Conservation (phyloP, 805 yeast genomes). For the Nakazawaea ishiwadae region DNA sequence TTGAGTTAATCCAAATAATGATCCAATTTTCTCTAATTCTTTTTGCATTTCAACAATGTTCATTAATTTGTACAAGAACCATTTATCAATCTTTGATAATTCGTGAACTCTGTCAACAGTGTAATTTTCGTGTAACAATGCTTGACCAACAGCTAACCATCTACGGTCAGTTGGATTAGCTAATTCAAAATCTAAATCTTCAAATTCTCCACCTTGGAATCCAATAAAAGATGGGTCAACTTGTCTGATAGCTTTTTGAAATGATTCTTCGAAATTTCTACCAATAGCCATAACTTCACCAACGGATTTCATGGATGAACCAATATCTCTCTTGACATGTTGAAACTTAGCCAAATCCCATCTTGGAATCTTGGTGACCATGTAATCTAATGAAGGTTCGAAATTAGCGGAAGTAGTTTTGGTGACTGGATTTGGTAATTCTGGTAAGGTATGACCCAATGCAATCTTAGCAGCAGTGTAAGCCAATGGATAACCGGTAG, state of each 20-base stretch:
- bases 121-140: slow-evolving; percentile 85
- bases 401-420: slow-evolving; percentile 94
- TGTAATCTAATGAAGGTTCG: slow-evolving; percentile 94
- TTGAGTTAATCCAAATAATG: slow-evolving; percentile 54
- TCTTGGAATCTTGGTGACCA: slow-evolving; percentile 96
- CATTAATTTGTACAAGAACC: slow-evolving; percentile 92
- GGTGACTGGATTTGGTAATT: slow-evolving; percentile 93
- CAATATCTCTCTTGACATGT: slow-evolving; percentile 89
- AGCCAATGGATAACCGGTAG: slow-evolving; percentile 98
- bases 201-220: slow-evolving; percentile 81
- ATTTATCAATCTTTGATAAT: slow-evolving; percentile 85
- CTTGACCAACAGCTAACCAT: slow-evolving; percentile 98
- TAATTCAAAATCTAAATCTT: slow-evolving; percentile 71
- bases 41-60: slow-evolving; percentile 89
- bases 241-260: slow-evolving; percentile 96
- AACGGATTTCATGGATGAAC: slow-evolving; percentile 96
- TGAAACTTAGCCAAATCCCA: slow-evolving; percentile 97
- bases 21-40: slow-evolving; percentile 63
- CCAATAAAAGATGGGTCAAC: slow-evolving; percentile 89
- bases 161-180: slow-evolving; percentile 92
- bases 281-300: slow-evolving; percentile 99
- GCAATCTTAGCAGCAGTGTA: slow-evolving; percentile 98
- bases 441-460: slow-evolving; percentile 90
- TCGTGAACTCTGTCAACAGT: slow-evolving; percentile 91
- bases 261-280: slow-evolving; percentile 93